Evolutionary conservation across 2,329 filamentous ascomycete genomes (phyloP).

Genomic region (Neofusicoccum kwambonambiense): DNA sequence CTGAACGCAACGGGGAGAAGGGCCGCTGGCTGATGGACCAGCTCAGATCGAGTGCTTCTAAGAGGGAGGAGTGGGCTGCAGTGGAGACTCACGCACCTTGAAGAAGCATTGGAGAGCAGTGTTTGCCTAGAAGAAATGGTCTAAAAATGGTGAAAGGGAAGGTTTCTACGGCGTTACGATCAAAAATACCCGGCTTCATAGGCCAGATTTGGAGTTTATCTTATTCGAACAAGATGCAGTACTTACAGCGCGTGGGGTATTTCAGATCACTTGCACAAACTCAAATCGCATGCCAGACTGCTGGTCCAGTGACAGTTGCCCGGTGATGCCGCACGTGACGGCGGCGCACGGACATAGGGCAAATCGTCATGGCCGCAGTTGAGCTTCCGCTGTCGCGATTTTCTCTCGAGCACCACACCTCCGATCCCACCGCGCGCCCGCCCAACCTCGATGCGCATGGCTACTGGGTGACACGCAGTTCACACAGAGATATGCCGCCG

Average conservation of each 20-base stretch:
- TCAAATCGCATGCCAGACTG: too few relatives aligned
- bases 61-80: neutral
- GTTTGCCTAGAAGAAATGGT: neutral
- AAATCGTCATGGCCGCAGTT: neutral
- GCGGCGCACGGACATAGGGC: neutral
- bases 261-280: too few relatives aligned
- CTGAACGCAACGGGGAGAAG: neutral
- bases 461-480: neutral
- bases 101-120: too few relatives aligned
- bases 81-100: neutral
- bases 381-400: constrained; percentile 7
- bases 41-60: neutral
- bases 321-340: neutral
- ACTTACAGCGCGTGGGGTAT: too few relatives aligned
- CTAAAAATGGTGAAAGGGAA: too few relatives aligned
- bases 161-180: neutral
- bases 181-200: neutral
- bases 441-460: constrained; percentile 8
- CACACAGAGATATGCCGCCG: constrained; percentile 35
- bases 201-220: too few relatives aligned
- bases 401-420: neutral
- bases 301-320: too few relatives aligned
- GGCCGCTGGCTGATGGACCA: constrained; percentile 5
- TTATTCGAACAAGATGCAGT: too few relatives aligned
- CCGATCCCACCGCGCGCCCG: neutral